Evolutionary conservation across 768 basidiomycete species (phyloP).

Genomic region (Leccinum boreale): DNA sequence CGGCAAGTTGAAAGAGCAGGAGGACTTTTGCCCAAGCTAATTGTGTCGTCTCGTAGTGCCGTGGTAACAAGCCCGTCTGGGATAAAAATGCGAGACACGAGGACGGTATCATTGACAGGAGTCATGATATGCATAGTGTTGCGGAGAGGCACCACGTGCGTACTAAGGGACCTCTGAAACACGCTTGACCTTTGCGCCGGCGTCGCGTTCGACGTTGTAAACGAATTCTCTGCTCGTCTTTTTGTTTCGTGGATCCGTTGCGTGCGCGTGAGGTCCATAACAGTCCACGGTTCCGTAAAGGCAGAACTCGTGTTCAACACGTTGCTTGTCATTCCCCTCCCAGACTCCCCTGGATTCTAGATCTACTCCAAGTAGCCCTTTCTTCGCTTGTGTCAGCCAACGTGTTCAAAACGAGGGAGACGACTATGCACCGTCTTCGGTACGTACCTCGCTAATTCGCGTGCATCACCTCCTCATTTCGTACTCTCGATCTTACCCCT

Average conservation of each 20-base stretch:
- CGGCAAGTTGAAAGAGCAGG: conserved; percentile 19
- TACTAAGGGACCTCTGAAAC: not conserved
- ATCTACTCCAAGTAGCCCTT: conserved; percentile 32
- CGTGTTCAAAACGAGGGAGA: conserved; percentile 68
- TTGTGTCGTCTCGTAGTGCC: conserved; percentile 4
- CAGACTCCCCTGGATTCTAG: conserved; percentile 15
- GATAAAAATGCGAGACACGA: not conserved
- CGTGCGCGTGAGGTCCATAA: not conserved
- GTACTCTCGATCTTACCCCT: conserved; percentile 22
- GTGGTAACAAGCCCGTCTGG: not conserved
- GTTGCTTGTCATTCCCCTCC: conserved; percentile 51
- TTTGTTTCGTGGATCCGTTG: not conserved
- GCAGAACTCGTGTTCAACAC: conserved; percentile 71
- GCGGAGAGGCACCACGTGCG: conserved; percentile 5
- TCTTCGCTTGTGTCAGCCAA: conserved; percentile 38
- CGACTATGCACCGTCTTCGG: conserved; percentile 79
- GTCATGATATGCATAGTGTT: not conserved
- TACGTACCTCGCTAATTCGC: conserved; percentile 42
- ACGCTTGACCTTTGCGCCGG: not conserved
- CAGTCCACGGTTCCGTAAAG: conserved; percentile 30
- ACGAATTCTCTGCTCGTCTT: not conserved
- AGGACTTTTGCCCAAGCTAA: conserved; percentile 1
- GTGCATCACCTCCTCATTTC: conserved; percentile 24
- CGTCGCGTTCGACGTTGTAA: not conserved
- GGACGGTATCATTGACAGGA: not conserved